Conservation (phyloP, 208 protist species). For the Spongospora subterranea region DNA sequence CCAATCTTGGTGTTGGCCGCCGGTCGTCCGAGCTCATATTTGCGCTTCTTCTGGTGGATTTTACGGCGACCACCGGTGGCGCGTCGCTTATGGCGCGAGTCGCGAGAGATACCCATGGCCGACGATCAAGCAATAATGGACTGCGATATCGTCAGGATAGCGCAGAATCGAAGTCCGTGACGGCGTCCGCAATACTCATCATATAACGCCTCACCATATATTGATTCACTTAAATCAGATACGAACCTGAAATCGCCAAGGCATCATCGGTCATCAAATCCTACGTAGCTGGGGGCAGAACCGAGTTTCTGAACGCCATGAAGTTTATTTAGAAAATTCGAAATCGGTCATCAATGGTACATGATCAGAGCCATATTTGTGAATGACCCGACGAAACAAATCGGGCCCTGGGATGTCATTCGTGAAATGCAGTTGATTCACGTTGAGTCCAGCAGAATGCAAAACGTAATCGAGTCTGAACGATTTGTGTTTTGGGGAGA, state of each 20-base stretch:
- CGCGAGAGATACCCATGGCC: slow-evolving; percentile 93
- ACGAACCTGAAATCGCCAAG: too few species aligned
- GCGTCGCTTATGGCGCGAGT: slow-evolving; percentile 96
- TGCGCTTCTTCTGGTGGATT: slow-evolving; percentile 90
- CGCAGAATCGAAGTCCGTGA: slow-evolving; percentile 2
- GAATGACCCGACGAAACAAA: neutral
- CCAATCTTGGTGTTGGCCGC: slow-evolving; percentile 95
- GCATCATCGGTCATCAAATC: too few species aligned
- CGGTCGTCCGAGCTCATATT: slow-evolving; percentile 95
- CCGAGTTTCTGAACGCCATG: too few species aligned
- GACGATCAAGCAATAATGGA: slow-evolving; percentile 29
- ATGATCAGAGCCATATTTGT: slow-evolving; percentile 7
- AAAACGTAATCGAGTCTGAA: slow-evolving; percentile 33
- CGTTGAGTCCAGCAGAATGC: neutral
- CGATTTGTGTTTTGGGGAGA: neutral
- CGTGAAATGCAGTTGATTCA: neutral
- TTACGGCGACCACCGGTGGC: slow-evolving; percentile 93
- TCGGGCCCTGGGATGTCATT: neutral
- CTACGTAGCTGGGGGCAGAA: too few species aligned
- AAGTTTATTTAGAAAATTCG: neutral
- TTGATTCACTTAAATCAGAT: too few species aligned
- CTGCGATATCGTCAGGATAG: neutral
- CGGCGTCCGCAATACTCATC: neutral
- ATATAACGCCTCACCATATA: neutral
- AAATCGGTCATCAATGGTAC: neutral